Conservation (phyloP, 176 grass and related monocot genomes). For the Metroxylon sagu region DNA sequence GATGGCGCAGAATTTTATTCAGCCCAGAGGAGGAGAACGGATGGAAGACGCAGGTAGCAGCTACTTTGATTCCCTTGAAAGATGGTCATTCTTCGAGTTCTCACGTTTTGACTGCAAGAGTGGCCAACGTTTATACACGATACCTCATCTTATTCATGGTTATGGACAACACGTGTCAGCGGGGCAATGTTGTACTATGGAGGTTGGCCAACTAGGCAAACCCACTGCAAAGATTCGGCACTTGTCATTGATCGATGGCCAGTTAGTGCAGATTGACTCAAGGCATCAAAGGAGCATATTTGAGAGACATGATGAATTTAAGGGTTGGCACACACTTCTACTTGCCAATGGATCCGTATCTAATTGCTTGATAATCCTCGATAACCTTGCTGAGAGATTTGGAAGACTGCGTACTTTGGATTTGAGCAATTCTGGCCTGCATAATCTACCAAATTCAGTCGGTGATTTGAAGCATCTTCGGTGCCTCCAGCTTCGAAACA, state of each 20-base stretch:
- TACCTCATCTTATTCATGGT: constrained; percentile 10
- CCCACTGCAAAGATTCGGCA: constrained; percentile 4
- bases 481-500: constrained; percentile 30
- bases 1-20: constrained; percentile 43
- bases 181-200: constrained; percentile 20
- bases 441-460: constrained; percentile 25
- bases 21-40: background rate
- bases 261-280: too few species aligned
- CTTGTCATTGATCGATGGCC: constrained; percentile 18
- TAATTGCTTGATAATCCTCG: background rate
- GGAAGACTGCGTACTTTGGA: constrained; percentile 25
- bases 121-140: constrained; percentile 3
- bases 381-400: constrained; percentile 17
- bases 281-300: background rate
- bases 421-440: constrained; percentile 23
- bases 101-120: background rate
- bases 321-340: constrained; percentile 27
- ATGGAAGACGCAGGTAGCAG: constrained; percentile 12
- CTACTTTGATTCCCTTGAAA: constrained; percentile 25
- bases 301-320: background rate
- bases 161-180: constrained; percentile 9
- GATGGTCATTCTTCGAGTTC: constrained; percentile 15
- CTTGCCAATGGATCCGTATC: constrained; percentile 7
- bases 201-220: background rate
- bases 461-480: constrained; percentile 37